Evolutionary conservation across 352 stramenopile genomes (phyloP).

Genomic region (Lagenidium giganteum): DNA sequence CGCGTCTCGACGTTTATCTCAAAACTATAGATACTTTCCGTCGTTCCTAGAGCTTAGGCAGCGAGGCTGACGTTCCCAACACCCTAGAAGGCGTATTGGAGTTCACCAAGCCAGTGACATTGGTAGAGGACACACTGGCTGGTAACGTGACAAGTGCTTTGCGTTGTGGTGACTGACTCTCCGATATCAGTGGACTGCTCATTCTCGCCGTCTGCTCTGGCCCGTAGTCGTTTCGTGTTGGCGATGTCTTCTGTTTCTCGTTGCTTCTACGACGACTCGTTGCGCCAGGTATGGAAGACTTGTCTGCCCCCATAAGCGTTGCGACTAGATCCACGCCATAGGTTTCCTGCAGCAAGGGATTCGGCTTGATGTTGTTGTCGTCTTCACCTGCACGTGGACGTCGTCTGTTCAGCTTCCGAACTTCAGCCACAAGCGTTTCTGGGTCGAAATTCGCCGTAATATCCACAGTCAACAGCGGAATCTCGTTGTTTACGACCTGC

Average conservation of each 20-base stretch:
- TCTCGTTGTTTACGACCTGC: conserved; percentile 4
- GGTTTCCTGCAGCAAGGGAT: conserved; percentile 37
- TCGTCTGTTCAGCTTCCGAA: conserved; percentile 15
- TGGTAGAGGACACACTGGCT: no score
- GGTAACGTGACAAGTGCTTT: no score
- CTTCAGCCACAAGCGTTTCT: conserved; percentile 25
- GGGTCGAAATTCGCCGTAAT: conserved; percentile 40
- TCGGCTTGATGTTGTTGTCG: conserved; percentile 1
- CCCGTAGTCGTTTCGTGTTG: conserved; percentile 9
- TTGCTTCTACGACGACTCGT: neutral
- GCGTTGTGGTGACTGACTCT: no score
- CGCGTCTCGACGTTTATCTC: no score
- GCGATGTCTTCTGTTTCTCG: conserved; percentile 1
- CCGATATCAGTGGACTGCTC: no score
- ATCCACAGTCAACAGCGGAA: conserved; percentile 35
- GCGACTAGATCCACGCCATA: conserved; percentile 62
- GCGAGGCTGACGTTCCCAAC: no score
- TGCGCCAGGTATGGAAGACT: neutral
- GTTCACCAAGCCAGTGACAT: no score
- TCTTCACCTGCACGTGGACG: conserved; percentile 3
- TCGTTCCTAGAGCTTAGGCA: no score
- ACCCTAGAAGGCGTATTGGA: no score
- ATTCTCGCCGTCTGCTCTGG: neutral
- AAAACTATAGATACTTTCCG: no score
- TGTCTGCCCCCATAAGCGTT: conserved; percentile 14